phyloP scores from a whole-genome alignment of 352 stramenopile species.

The Phytophthora macrochlamydospora region DNA sequence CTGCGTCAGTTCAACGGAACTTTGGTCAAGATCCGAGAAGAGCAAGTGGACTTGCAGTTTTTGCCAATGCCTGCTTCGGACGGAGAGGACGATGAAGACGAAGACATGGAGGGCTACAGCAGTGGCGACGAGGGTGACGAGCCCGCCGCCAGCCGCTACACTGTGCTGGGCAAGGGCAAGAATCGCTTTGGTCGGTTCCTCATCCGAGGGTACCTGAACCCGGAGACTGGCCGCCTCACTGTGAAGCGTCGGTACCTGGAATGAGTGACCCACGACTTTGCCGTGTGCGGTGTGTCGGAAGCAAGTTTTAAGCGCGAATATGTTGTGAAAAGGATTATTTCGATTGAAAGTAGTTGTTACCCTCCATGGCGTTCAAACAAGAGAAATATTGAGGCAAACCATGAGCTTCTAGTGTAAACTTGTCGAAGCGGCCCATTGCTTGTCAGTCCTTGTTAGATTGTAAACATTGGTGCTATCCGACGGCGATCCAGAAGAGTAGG shows the following conservation, averaged over 20 bases:
- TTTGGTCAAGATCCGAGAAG: slow-evolving; percentile 61
- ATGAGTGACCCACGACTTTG: slow-evolving; percentile 3
- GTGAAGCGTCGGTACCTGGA: slow-evolving; percentile 72
- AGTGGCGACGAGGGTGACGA: slow-evolving; percentile 37
- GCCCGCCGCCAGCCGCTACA: slow-evolving; percentile 38
- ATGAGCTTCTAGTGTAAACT: no score
- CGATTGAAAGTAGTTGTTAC: no score
- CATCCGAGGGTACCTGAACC: slow-evolving; percentile 67
- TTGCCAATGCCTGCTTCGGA: slow-evolving; percentile 42
- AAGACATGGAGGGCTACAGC: slow-evolving; percentile 26
- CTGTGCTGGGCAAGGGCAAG: slow-evolving; percentile 68
- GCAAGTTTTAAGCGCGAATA: background rate
- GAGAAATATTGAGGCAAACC: no score
- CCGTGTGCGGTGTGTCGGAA: background rate
- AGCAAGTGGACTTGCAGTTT: slow-evolving; percentile 72
- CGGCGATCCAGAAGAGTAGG: no score
- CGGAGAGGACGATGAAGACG: slow-evolving; percentile 25
- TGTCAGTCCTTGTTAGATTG: no score
- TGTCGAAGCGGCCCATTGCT: no score
- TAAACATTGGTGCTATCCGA: no score
- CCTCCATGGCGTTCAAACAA: no score
- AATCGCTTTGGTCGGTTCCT: slow-evolving; percentile 76
- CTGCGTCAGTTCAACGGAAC: slow-evolving; percentile 71
- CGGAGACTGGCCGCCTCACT: slow-evolving; percentile 42
- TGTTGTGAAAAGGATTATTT: background rate